These are phyloP conservation scores for Ceratocystis ficicola DNA, from an alignment of 2,329 filamentous ascomycete species.

Conservation along the genomic window DNA sequence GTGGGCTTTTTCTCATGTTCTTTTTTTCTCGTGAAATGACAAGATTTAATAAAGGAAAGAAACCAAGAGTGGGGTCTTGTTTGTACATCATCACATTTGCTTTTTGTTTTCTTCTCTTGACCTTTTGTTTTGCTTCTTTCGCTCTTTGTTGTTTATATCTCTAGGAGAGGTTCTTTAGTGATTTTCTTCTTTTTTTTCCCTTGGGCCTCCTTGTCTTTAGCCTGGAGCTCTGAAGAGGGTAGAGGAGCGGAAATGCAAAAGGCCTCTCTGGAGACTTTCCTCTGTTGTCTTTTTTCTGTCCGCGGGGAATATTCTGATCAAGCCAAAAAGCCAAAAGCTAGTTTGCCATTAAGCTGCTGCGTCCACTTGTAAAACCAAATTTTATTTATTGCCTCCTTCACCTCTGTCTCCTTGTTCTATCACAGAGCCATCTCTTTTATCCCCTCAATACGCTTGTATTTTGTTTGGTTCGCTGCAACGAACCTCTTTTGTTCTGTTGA, in stretches of 20 bases:
- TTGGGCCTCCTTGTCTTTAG: constrained; percentile 38
- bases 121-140: constrained; percentile 26
- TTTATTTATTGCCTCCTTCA: not conserved
- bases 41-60: constrained; percentile 25
- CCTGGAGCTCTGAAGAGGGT: constrained; percentile 44
- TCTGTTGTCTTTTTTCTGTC: constrained; percentile 24
- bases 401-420: not conserved
- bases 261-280: constrained; percentile 26
- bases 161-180: no score
- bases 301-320: not conserved
- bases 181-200: constrained; percentile 29
- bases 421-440: no score
- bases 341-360: no score
- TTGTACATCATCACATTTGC: constrained; percentile 36
- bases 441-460: no score
- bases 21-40: constrained; percentile 14
- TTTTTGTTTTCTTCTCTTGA: constrained; percentile 36
- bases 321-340: no score
- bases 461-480: not conserved
- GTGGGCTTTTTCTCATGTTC: not conserved
- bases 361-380: no score
- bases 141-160: constrained; percentile 30
- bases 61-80: constrained; percentile 31
- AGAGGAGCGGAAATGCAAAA: no score
- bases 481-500: not conserved